Evolutionary conservation across 176 grass and related monocot genomes (phyloP), one percentile per base, ranked within the genome.

Genomic region (Cenchrus fungigraminus): DNA sequence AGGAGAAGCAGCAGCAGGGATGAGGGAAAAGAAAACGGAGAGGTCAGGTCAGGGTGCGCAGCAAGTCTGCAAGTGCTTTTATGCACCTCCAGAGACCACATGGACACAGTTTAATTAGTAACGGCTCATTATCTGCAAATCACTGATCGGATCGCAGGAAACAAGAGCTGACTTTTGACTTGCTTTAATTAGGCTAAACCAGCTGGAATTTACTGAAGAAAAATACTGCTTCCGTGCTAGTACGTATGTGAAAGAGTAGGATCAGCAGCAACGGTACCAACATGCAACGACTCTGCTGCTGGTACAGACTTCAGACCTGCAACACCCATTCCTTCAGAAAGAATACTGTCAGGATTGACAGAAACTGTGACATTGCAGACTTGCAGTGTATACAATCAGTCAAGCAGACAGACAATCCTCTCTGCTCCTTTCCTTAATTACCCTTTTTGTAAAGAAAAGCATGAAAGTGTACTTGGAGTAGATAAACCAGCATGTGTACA

Each of bases 161-260:
- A 14, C 12, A 44, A 77, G 40, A 77, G 64, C 55, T 76, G 72
- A 87, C 79, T 70, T 77, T 82, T 76, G 63, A 61, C 79, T 68
- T 59, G 3, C 9, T 28, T 28, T 28, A 61, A 73, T 9, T 29
- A 11, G 50, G n/a, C 22, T 22, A 42, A 13, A 20, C 37, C 77
- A 67, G n/a, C 71, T 34, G 15, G 16, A 65, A n/a, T 56, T 86
- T 64, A 76, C 60, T 4, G 20, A 15, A 44, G 8, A 42, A 45
- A 84, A 32, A 17, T 5, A 43, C 5, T 2, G 13, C 19, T 1
- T 8, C 22, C 11, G 28, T 52, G 46, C n/a, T n/a, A n/a, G n/a
- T n/a, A n/a, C n/a, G 9, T 50, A 7, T 14, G 47, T 29, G 19
- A 28, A 11, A 12, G 6, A 52, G 15, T 22, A 72, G 69, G 6